Conservation (phyloP, 495 filamentous ascomycete genomes). For the Xylaria nigripes region DNA sequence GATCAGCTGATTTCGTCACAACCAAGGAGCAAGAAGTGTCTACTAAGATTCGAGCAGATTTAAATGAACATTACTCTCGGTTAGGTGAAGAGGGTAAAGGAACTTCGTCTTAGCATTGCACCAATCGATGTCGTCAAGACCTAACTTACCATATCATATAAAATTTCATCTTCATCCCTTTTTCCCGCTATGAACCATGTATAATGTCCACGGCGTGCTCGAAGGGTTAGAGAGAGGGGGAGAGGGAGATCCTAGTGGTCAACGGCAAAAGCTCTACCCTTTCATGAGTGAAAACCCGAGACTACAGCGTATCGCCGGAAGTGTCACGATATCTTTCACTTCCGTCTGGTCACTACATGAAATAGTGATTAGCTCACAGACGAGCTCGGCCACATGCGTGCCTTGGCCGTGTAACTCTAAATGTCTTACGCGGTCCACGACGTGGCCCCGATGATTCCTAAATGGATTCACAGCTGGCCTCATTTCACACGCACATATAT, state of each 20-base stretch:
- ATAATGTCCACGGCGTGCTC: neutral
- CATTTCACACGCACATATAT: neutral
- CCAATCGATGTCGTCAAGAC: neutral
- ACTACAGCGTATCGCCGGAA: neutral
- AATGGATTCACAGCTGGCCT: neutral
- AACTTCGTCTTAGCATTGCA: neutral
- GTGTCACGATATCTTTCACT: neutral
- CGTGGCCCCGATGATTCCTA: neutral
- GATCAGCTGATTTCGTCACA: conserved; percentile 55
- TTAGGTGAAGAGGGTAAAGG: neutral
- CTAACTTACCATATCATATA: neutral
- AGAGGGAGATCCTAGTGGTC: neutral
- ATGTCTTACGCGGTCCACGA: conserved; percentile 7
- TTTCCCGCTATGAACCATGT: neutral
- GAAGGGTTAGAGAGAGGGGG: too few species aligned
- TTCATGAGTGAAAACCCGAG: neutral
- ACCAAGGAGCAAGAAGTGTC: conserved; percentile 47
- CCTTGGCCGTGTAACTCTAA: neutral
- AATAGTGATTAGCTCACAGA: neutral
- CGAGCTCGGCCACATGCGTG: conserved; percentile 8
- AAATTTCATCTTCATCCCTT: neutral
- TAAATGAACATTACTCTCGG: conserved; percentile 4
- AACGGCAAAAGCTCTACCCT: neutral
- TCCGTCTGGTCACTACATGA: neutral
- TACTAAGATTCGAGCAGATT: conserved; percentile 31